Percentiles rank a stretch among this genome's conserved stretches.
Conservation (phyloP, 345 rosid species). For the Boechera retrofracta region DNA sequence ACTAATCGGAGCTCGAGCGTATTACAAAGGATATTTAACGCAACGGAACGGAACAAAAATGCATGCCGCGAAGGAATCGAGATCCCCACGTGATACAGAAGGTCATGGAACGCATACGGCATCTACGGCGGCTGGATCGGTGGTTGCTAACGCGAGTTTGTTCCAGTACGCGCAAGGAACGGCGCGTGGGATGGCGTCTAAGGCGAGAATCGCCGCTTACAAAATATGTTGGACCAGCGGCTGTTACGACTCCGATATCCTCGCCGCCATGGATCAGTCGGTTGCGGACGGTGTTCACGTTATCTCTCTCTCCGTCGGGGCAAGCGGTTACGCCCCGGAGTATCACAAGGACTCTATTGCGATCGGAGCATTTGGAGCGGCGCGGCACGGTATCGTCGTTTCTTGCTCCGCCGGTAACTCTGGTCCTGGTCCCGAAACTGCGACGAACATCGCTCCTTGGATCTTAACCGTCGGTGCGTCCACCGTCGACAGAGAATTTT, state of each 20-base stretch:
- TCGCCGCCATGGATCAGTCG: conserved; percentile 95
- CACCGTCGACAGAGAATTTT: conserved; percentile 80
- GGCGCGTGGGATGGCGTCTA: conserved; percentile 90
- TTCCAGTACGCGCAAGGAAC: conserved; percentile 65
- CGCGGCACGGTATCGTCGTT: conserved; percentile 63
- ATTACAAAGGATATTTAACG: conserved; percentile 60
- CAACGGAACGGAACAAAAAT: conserved; percentile 39
- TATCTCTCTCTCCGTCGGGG: conserved; percentile 85
- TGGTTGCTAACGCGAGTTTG: conserved; percentile 68
- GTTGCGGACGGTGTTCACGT: conserved; percentile 81
- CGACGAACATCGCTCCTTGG: conserved; percentile 93
- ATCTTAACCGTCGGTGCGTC: conserved; percentile 90
- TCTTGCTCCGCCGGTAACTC: conserved; percentile 95
- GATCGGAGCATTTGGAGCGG: conserved; percentile 81
- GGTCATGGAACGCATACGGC: conserved; percentile 95
- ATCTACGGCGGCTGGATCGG: conserved; percentile 83
- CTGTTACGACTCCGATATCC: conserved; percentile 87
- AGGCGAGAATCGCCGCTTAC: conserved; percentile 83
- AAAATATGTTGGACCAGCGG: conserved; percentile 86
- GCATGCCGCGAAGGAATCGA: conserved; percentile 56
- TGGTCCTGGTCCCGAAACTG: conserved; percentile 76
- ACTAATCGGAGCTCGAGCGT: conserved; percentile 84
- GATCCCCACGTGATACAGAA: conserved; percentile 80
- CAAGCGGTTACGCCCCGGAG: conserved; percentile 70
- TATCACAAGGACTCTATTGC: conserved; percentile 81